A percentile compares a stretch with the other conserved stretches of the same genome.
Conservation (phyloP, 2,329 filamentous ascomycete species). For the Macrophomina tecta region DNA sequence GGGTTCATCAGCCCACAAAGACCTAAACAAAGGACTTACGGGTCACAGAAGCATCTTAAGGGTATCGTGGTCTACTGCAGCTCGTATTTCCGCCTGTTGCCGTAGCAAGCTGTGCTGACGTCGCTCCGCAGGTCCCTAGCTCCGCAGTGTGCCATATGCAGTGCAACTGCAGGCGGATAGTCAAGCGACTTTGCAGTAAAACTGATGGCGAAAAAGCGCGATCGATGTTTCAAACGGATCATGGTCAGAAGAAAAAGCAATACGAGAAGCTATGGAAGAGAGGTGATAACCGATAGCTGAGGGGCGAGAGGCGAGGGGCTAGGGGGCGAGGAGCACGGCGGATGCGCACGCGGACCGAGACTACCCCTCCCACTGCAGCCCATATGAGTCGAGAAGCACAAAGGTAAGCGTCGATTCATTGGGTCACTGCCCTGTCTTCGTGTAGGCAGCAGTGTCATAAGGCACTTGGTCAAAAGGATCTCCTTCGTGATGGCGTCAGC, state of each 20-base stretch:
- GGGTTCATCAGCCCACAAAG: constrained; percentile 7
- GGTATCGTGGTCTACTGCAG: background rate
- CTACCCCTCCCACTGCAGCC: background rate
- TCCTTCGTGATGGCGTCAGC: constrained; percentile 20
- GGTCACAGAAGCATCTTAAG: background rate
- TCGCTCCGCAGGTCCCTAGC: constrained; percentile 20
- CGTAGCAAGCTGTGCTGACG: constrained; percentile 24
- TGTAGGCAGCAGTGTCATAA: constrained; percentile 14
- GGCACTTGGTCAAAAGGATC: background rate
- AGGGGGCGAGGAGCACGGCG: constrained; percentile 6
- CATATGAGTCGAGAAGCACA: background rate
- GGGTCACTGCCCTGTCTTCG: background rate
- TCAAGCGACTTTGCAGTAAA: background rate
- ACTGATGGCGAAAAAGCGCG: background rate
- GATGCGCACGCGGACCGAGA: background rate
- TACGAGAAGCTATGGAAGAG: background rate
- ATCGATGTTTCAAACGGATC: constrained; percentile 6
- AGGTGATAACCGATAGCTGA: background rate
- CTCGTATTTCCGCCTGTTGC: constrained; percentile 24
- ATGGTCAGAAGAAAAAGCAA: constrained; percentile 6
- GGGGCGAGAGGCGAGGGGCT: constrained; percentile 3
- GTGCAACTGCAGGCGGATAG: constrained; percentile 8
- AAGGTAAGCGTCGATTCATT: constrained; percentile 15
- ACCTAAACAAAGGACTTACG: background rate
- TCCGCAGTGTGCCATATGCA: constrained; percentile 16